Evolutionary conservation across 306 rosid species (phyloP), one percentile per base, ranked within the genome.

Genomic region (Acacia crassicarpa): DNA sequence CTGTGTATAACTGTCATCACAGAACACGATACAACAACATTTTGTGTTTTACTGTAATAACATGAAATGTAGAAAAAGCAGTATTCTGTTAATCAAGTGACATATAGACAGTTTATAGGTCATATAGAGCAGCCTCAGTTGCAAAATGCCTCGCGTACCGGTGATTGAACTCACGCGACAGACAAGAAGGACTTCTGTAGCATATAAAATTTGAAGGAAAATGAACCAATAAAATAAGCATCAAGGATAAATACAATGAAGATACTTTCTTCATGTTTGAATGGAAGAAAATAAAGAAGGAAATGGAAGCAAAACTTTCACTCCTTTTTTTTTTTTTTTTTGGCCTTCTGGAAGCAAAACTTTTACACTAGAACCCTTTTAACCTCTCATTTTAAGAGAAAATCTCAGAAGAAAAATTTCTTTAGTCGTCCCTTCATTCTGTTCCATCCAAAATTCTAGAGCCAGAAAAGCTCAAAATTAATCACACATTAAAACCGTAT

Each of bases 1-100:
- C 49, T 0, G 78, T 62, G 61, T 93, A 90, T 69, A 93, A 69
- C 98, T 95, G 89, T 79, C 78, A 40, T 56, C n/a, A 62, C 53
- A 83, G 84, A 82, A 82, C 16, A 61, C 22, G 41, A 66, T 23
- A 45, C 22, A 46, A 22, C 6, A 32, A 14, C 22, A 15, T 65
- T 65, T 32, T 32, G 12, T 38, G 68, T 27, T 4, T 27, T 62
- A 5, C 33, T 30, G 41, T 0, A 48, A 33, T 63, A 22, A 73
- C 48, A 56, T 75, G 32, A 68, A 44, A 72, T 46, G 66, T 53
- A 5, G 22, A 46, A 62, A 67, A 6, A 14, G 27, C 16, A 32
- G 49, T 33, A 20, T 48, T n/a, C 59, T 65, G 43, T 13, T 10
- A 27, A 14, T 61, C 67, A 25, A 38, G 8, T 38, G 41, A 38